Conservation (phyloP, 2,329 filamentous ascomycete species). For the Elsinoe arachidis region DNA sequence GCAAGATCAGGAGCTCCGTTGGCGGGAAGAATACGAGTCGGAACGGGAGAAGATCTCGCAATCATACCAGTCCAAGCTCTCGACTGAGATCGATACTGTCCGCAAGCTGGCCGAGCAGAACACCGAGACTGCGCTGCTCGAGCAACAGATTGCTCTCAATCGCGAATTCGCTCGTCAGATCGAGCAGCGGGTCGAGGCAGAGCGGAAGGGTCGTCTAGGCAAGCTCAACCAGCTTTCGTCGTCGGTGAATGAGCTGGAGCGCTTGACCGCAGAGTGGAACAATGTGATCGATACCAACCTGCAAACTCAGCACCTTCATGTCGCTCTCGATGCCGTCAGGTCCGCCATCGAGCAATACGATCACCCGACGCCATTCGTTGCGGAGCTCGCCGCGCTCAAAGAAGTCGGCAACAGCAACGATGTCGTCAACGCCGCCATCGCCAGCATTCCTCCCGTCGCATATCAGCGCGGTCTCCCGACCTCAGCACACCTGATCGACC, state of each 20-base stretch:
- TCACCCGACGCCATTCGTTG: conserved; percentile 71
- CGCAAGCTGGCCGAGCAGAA: conserved; percentile 74
- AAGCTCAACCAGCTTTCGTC: conserved; percentile 72
- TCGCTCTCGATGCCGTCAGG: conserved; percentile 88
- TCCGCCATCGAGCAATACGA: conserved; percentile 68
- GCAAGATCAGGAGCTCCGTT: conserved; percentile 68
- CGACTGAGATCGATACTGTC: conserved; percentile 69
- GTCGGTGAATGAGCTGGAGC: conserved; percentile 74
- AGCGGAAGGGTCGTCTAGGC: conserved; percentile 77
- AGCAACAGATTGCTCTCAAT: conserved; percentile 86
- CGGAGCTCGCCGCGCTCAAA: conserved; percentile 88
- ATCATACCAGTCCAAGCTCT: conserved; percentile 71
- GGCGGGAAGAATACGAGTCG: conserved; percentile 77
- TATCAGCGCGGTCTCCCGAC: conserved; percentile 89
- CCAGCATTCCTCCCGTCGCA: conserved; percentile 86
- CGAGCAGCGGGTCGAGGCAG: conserved; percentile 71
- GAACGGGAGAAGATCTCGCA: conserved; percentile 74
- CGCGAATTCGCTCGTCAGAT: conserved; percentile 73
- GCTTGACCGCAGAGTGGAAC: conserved; percentile 82
- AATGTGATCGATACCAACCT: conserved; percentile 82
- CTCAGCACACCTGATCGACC: conserved; percentile 78
- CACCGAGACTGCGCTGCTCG: conserved; percentile 73
- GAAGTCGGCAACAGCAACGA: conserved; percentile 68
- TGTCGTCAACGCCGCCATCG: conserved; percentile 85
- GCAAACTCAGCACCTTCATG: conserved; percentile 89